Evolutionary conservation across 352 stramenopile genomes (phyloP), one percentile per base, ranked within the genome.

Genomic region (Phytophthora tubulina): DNA sequence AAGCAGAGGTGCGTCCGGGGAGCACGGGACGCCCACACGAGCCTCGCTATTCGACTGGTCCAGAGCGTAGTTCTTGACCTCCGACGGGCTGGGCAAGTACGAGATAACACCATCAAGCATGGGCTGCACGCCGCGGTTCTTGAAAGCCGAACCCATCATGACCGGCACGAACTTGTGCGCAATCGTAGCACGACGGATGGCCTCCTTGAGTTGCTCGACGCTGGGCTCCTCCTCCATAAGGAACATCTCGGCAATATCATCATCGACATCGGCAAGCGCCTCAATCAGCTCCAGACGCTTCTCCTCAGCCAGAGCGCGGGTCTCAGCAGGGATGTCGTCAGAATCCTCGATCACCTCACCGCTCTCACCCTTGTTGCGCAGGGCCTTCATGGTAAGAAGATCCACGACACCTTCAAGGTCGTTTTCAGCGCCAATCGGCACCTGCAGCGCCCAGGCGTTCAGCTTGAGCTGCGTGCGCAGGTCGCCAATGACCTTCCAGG

Each of bases 221-320:
- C 84, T 96, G 5, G 96, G 96, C 60, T 97, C 94, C 78, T 99
- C 97, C 76, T 99, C 97, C 92, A 99, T 98, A 10, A 99, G 79
- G 79, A 99, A 99, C n/a, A 99, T 68, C 86, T 99, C 98, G 6
- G 88, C 97, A 80, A 99, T 99, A 42, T 99, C 97, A 44, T 99
- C 98, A 79, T 99, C 97, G 5, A 98, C 93, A 80, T 99, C 97
- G 0, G 97, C 97, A 49, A 99, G 85, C 27, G 77, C 73, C 75
- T 99, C 95, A 63, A 99, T 94, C 39, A 99, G 86, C 73, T 98
- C 94, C 50, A 84, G 72, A 50, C 92, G 85, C 79, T 99, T 99
- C 60, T 96, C 86, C 56, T 97, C 90, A 0, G 96, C 92, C 33
- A 96, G 57, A 27, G 89, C 88, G 53, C 84, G 83, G 53, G 98